Evolutionary conservation across 306 rosid genomes (phyloP).

Genomic region (Calophaca sinica): DNA sequence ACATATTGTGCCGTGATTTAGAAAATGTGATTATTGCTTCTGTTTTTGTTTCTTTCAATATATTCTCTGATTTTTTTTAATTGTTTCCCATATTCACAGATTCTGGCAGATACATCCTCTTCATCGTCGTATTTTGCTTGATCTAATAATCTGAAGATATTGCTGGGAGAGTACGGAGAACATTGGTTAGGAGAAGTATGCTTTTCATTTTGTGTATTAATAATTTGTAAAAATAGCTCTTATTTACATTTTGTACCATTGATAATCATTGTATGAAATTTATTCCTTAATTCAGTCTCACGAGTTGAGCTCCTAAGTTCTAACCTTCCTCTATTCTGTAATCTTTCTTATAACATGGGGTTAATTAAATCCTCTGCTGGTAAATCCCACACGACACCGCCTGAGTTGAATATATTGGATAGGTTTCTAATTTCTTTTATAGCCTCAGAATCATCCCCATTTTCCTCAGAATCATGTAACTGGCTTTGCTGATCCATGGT

Average conservation of each 20-base stretch:
- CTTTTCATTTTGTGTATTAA: slow-evolving; percentile 44
- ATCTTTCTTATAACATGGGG: slow-evolving; percentile 63
- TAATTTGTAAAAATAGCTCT: slow-evolving; percentile 63
- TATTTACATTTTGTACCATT: slow-evolving; percentile 70
- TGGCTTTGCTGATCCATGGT: slow-evolving; percentile 70
- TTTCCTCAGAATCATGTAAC: slow-evolving; percentile 65
- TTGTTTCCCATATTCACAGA: slow-evolving; percentile 57
- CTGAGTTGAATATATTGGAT: slow-evolving; percentile 75
- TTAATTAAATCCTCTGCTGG: slow-evolving; percentile 83
- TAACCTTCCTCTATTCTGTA: slow-evolving; percentile 42
- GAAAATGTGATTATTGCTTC: slow-evolving; percentile 6
- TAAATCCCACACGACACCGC: slow-evolving; percentile 87
- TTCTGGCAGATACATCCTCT: slow-evolving; percentile 95
- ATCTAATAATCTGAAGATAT: slow-evolving; percentile 54
- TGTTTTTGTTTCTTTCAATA: not conserved
- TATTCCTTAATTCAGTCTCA: slow-evolving; percentile 53
- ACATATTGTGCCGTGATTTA: slow-evolving; percentile 28
- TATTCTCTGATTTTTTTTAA: slow-evolving; percentile 14
- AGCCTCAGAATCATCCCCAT: slow-evolving; percentile 62
- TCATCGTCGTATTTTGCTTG: slow-evolving; percentile 97
- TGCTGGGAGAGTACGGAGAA: slow-evolving; percentile 53
- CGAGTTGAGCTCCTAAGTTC: slow-evolving; percentile 39
- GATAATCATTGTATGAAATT: slow-evolving; percentile 42
- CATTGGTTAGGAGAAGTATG: slow-evolving; percentile 49
- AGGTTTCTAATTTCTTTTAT: slow-evolving; percentile 71